Evolutionary conservation across 139 green algal species (phyloP).

Genomic region (Chlorella sorokiniana): DNA sequence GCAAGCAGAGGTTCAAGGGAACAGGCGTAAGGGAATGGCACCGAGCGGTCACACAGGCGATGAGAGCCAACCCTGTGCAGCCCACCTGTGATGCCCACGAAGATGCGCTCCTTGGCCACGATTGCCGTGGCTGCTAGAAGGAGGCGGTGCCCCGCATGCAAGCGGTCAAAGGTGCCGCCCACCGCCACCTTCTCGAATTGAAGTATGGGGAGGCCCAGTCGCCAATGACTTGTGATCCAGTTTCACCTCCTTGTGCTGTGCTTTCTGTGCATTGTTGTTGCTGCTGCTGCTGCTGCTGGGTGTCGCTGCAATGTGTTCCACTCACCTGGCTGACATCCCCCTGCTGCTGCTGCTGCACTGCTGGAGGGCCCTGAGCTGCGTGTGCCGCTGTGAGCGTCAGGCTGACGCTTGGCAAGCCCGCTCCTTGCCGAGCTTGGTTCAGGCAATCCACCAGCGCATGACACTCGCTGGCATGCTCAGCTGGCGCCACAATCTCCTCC

Average conservation of each 20-base stretch:
- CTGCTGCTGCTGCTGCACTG: neutral
- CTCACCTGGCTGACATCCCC: too few species aligned
- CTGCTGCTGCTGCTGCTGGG: conserved; percentile 10
- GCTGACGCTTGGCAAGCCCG: conserved; percentile 12
- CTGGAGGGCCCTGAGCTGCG: neutral
- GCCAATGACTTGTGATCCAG: conserved; percentile 24
- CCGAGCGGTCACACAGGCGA: neutral
- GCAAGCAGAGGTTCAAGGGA: neutral
- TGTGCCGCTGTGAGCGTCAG: conserved; percentile 14
- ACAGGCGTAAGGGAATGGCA: neutral
- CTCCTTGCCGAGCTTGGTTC: conserved; percentile 7
- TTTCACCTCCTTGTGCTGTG: neutral
- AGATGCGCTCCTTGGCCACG: conserved; percentile 54
- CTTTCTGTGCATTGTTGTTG: neutral
- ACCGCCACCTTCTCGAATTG: conserved; percentile 65
- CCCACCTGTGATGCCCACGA: conserved; percentile 81
- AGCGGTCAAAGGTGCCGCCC: conserved; percentile 92
- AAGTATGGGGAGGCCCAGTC: conserved; percentile 40
- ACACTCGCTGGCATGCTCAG: conserved; percentile 5
- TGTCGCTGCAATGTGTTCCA: neutral
- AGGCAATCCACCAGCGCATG: conserved; percentile 15
- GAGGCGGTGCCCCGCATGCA: conserved; percentile 91
- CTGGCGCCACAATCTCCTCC: conserved; percentile 29
- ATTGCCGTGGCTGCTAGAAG: conserved; percentile 83
- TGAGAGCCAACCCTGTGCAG: neutral